Percentiles rank a stretch among this genome's conserved stretches.
phyloP scores from a whole-genome alignment of 2,329 filamentous ascomycete genomes.

The Fonsecaea erecta region DNA sequence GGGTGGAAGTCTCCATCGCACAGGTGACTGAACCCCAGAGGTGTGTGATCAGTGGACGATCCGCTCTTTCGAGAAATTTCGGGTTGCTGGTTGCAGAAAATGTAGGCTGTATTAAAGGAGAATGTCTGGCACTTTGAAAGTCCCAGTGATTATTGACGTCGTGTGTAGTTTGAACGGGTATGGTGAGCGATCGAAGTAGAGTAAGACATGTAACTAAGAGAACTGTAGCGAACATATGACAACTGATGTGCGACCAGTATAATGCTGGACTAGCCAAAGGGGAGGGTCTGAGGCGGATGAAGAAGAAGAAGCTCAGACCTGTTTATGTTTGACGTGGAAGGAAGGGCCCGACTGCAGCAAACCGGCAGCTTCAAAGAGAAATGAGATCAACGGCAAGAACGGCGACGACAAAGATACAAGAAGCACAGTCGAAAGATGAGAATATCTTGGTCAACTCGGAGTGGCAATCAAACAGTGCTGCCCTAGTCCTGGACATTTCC shows the following conservation, averaged over 20 bases:
- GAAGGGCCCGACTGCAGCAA: not conserved
- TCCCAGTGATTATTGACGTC: not conserved
- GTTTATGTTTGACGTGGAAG: not conserved
- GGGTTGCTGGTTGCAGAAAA: not conserved
- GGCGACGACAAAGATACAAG: not conserved
- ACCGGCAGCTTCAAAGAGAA: not conserved
- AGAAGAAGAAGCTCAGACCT: not conserved
- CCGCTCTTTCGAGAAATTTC: not conserved
- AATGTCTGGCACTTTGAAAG: not conserved
- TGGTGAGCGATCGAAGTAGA: not conserved
- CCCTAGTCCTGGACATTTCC: not conserved
- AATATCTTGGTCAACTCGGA: not conserved
- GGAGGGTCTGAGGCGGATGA: not conserved
- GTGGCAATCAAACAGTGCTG: not conserved
- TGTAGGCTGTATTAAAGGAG: not conserved
- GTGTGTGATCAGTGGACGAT: not conserved
- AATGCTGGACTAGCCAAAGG: not conserved
- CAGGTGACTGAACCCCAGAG: not conserved
- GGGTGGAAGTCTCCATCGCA: not conserved
- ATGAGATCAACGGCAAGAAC: not conserved
- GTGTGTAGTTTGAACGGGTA: not conserved
- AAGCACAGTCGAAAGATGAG: slow-evolving; percentile 1
- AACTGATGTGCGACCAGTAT: not conserved
- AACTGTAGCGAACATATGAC: not conserved
- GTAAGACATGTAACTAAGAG: not conserved